Conservation (phyloP, 2,329 filamentous ascomycete genomes). For the Mollisiaceae sp. region DNA sequence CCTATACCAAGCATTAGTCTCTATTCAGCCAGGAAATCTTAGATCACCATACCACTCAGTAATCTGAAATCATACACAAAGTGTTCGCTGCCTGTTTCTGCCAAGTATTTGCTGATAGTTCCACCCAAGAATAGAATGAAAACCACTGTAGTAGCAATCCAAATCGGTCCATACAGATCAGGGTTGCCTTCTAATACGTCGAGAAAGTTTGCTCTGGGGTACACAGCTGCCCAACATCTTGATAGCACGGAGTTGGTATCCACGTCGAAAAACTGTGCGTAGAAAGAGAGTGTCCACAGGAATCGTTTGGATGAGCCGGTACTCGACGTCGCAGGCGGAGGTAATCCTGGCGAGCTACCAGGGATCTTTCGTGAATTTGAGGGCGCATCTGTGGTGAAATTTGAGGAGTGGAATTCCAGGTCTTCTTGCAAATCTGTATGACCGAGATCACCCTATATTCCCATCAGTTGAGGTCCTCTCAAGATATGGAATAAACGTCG, state of each 20-base stretch:
- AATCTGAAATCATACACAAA: conserved; percentile 93
- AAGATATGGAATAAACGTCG: background rate
- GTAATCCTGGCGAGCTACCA: conserved; percentile 52
- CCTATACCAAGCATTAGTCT: conserved; percentile 49
- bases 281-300: conserved; percentile 92
- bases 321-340: conserved; percentile 60
- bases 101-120: conserved; percentile 90
- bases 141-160: conserved; percentile 98
- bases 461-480: background rate
- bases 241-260: conserved; percentile 88
- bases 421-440: conserved; percentile 98
- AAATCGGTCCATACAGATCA: conserved; percentile 95
- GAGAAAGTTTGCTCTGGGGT: conserved; percentile 91
- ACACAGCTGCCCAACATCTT: conserved; percentile 87
- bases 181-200: conserved; percentile 97
- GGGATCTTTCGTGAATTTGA: conserved; percentile 48
- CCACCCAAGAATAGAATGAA: conserved; percentile 94
- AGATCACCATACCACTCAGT: conserved; percentile 67
- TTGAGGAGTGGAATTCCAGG: conserved; percentile 96
- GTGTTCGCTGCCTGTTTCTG: conserved; percentile 66
- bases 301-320: conserved; percentile 73
- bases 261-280: conserved; percentile 98
- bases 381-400: conserved; percentile 69
- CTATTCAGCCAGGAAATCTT: background rate
- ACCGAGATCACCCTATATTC: conserved; percentile 83